Evolutionary conservation across 768 basidiomycete genomes (phyloP), one percentile per base, ranked within the genome.

Genomic region (Gymnopilus junonius): DNA sequence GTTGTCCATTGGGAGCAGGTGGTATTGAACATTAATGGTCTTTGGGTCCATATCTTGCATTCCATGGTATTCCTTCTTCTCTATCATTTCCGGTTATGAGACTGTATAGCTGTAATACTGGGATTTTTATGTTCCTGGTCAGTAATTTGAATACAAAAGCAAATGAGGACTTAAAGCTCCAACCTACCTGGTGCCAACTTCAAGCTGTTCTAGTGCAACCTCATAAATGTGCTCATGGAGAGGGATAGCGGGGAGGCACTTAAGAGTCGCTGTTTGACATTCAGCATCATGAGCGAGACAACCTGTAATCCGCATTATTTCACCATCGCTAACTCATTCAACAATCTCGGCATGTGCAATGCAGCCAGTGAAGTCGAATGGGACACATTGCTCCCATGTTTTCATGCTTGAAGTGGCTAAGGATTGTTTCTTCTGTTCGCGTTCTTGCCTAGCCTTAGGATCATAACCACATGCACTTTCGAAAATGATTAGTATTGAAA

Each of bases 261-360:
- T 50, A 0, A 51, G 10, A 0, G 72, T 65, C 8, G 51, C 42
- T 14, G 64, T 12, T 17, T 46, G 21, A 27, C 45, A 46, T 25
- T 11, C 11, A 11, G 45, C 25, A 27, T 46, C 27, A 17, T 46
- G 45, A 3, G 23, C 14, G 25, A 46, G 15, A 14, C 12, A 46
- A 4, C 45, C 45, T 5, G 37, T 56, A 40, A 25, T 55, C 11
- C 31, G 29, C 29, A 31, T 32, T n/a, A 54, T 34, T 23, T 54
- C 53, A 14, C 53, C 55, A 20, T 59, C 61, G 8, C 42, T 46
- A 25, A 39, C 58, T 3, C 21, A n/a, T 25, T 67, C 68, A 0
- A 72, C 75, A 39, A 80, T 61, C 8, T 79, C 78, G 0, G 65
- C 71, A 65, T 79, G 77, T 0, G 74, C 78, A 8, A 76, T 68